Conservation (phyloP, 495 filamentous ascomycete genomes). For the Jackrogersella multiformis region DNA sequence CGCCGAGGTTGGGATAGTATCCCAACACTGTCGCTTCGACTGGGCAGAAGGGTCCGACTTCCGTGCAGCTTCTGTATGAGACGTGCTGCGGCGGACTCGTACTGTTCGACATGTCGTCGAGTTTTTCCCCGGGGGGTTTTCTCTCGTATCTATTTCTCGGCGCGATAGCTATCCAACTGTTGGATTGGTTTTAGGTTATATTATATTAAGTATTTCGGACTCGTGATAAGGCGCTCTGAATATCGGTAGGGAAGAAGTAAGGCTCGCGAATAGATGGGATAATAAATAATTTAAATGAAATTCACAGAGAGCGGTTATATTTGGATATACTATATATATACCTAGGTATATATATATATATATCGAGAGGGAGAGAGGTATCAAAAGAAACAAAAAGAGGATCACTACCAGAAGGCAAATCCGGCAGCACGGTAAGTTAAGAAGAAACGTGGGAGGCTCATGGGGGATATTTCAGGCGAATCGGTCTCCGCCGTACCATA, state of each 20-base stretch:
- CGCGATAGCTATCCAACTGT: background rate
- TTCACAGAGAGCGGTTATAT: slow-evolving; percentile 3
- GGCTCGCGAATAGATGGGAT: background rate
- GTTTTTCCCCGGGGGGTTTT: background rate
- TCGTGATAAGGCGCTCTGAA: slow-evolving; percentile 18
- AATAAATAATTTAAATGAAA: slow-evolving; percentile 3
- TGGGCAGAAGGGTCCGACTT: slow-evolving; percentile 62
- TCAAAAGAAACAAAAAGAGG: slow-evolving; percentile 2
- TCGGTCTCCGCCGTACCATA: background rate
- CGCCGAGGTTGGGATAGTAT: slow-evolving; percentile 71
- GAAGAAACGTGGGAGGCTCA: slow-evolving; percentile 20
- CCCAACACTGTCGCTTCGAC: slow-evolving; percentile 71
- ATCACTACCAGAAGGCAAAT: slow-evolving; percentile 4
- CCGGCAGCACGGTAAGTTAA: slow-evolving; percentile 9
- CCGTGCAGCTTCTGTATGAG: slow-evolving; percentile 56
- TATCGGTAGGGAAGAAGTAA: background rate
- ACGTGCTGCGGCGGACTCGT: slow-evolving; percentile 20
- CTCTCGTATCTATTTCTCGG: background rate
- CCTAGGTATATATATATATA: background rate
- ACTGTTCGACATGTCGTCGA: slow-evolving; percentile 34
- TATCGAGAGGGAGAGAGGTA: too few relatives aligned
- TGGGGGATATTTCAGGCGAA: slow-evolving; percentile 13
- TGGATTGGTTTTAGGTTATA: background rate
- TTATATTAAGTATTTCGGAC: background rate
- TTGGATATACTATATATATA: background rate